Conservation (phyloP, 2,329 filamentous ascomycete species). For the Alternaria angustiovoidea region DNA sequence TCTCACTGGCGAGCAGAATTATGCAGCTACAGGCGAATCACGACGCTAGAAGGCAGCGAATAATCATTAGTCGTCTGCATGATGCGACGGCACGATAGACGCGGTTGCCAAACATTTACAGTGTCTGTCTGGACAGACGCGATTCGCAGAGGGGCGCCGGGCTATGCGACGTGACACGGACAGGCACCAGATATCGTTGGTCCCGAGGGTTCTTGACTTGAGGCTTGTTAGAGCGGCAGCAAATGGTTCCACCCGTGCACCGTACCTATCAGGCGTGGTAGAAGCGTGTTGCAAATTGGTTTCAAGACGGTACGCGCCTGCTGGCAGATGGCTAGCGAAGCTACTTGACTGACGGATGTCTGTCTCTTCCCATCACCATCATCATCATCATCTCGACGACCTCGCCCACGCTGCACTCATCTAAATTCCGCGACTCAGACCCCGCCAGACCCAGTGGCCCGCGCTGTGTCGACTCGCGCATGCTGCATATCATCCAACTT, state of each 20-base stretch:
- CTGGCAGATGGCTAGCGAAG: not conserved
- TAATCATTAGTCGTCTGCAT: not conserved
- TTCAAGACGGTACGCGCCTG: slow-evolving; percentile 37
- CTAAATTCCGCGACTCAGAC: slow-evolving; percentile 20
- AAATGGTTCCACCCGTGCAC: not conserved
- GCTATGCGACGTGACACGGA: not conserved
- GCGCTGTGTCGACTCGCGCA: slow-evolving; percentile 30
- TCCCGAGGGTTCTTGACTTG: not conserved
- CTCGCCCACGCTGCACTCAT: not conserved
- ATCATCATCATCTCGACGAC: not conserved
- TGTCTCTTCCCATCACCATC: slow-evolving; percentile 16
- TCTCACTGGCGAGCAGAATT: slow-evolving; percentile 27
- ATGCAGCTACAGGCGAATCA: slow-evolving; percentile 27
- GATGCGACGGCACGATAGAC: not conserved
- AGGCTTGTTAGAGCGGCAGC: not conserved
- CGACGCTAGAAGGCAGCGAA: slow-evolving; percentile 13
- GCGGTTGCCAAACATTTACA: not conserved
- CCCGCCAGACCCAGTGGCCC: slow-evolving; percentile 25
- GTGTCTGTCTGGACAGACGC: not conserved
- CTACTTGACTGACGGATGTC: slow-evolving; percentile 3
- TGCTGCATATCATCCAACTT: slow-evolving; percentile 23
- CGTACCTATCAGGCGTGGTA: slow-evolving; percentile 30
- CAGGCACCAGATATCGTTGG: not conserved
- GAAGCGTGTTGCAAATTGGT: slow-evolving; percentile 37
- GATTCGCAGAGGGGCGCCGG: not conserved